These are phyloP conservation scores for Glaciozyma antarctica DNA, from an alignment of 768 basidiomycete species.

Conservation along the genomic window DNA sequence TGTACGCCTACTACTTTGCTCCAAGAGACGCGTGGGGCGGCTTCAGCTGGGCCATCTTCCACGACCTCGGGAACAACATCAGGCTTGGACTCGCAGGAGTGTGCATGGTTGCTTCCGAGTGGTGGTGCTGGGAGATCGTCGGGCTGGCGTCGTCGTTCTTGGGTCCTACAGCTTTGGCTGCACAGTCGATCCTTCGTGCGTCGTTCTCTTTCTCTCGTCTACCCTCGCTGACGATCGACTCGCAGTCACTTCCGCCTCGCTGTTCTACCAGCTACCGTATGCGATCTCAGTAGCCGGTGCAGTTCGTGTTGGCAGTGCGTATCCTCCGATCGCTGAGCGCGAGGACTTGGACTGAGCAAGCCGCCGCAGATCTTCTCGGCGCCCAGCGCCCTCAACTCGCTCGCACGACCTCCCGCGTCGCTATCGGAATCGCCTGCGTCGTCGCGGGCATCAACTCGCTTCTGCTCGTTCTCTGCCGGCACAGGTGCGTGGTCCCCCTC, in stretches of 20 bases:
- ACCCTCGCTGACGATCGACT: background rate
- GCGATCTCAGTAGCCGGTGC: conserved; percentile 72
- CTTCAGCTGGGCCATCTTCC: conserved; percentile 55
- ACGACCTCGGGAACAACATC: conserved; percentile 56
- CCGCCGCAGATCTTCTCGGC: conserved; percentile 58
- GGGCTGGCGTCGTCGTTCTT: conserved; percentile 46
- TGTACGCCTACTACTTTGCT: conserved; percentile 38
- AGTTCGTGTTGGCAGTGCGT: conserved; percentile 52
- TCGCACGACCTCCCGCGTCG: conserved; percentile 53
- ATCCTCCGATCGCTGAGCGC: background rate
- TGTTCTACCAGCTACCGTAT: conserved; percentile 67
- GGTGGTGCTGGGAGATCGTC: conserved; percentile 94
- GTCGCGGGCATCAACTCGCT: conserved; percentile 48
- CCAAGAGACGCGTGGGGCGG: conserved; percentile 76
- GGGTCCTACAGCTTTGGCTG: conserved; percentile 70
- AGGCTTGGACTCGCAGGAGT: conserved; percentile 68
- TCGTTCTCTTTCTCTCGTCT: conserved; percentile 10
- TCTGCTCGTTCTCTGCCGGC: conserved; percentile 23
- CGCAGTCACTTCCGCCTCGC: conserved; percentile 18
- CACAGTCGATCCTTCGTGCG: conserved; percentile 65
- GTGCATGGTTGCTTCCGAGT: conserved; percentile 78
- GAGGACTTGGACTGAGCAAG: conserved; percentile 34
- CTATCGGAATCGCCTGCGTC: conserved; percentile 56
- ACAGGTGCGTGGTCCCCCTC: conserved; percentile 38
- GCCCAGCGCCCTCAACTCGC: conserved; percentile 67